Evolutionary conservation across 202 grass and related monocot species (phyloP), one percentile per base, ranked within the genome.

Genomic region (Setaria viridis): DNA sequence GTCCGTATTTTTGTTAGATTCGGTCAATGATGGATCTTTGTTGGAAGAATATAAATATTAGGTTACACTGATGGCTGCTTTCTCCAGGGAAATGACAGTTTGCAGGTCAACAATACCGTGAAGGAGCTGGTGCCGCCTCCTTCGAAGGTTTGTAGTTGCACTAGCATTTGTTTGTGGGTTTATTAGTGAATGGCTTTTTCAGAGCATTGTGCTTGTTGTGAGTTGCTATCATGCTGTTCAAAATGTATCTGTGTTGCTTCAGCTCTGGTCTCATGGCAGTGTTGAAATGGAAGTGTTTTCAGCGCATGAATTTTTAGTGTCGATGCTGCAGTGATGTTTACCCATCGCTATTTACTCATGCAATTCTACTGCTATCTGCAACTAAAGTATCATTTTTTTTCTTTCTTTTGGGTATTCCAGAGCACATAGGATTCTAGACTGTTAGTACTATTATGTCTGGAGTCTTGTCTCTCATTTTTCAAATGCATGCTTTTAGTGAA

Each of bases 1-100:
- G 85, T 55, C 77, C 3, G n/a, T 79, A 78, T 80, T 37, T 70
- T 71, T 13, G 48, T 55, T 84, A 60, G 46, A 70, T 70, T 74
- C 67, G 39, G 32, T 80, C 75, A 79, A 71, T 53, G 66, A 37
- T 62, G 66, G 53, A 20, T 42, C 68, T 53, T 42, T 62, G 32
- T 51, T 15, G 5, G 56, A 74, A 34, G 17, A 62, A 37, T 75
- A 59, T 34, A 17, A 75, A 66, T 66, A 35, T 48, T 50, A 17
- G 11, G n/a, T 65, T 9, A 32, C 45, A 11, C 41, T 79, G 57
- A 37, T 60, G 30, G 8, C 4, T 78, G 63, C 17, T 85, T 59
- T 86, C 48, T 76, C 29, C 79, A 88, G 91, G 77, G 84, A n/a
- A 70, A 85, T 79, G 65, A 73, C 69, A 62, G 54, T 8, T 49